Percentiles rank a stretch among this genome's conserved stretches.
phyloP scores from a whole-genome alignment of 2,329 filamentous ascomycete species.

The Colletotrichum camelliae region DNA sequence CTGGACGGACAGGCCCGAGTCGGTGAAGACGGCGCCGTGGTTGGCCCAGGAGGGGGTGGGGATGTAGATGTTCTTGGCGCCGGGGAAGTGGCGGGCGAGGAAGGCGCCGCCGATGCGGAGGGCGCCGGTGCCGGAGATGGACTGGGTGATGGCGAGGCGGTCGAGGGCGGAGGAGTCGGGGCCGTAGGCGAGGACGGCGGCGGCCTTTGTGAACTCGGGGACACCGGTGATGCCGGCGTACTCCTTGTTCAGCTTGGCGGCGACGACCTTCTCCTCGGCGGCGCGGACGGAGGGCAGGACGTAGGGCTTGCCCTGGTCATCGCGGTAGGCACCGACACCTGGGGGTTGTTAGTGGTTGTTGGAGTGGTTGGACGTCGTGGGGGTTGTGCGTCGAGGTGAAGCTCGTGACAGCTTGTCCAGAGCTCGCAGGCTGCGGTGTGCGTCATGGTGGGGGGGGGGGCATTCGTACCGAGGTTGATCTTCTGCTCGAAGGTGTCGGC shows the following conservation, averaged over 20 bases:
- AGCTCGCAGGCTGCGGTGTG: background rate
- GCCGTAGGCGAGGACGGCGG: slow-evolving; percentile 90
- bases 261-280: slow-evolving; percentile 86
- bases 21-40: slow-evolving; percentile 95
- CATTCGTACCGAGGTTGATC: slow-evolving; percentile 88
- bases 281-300: slow-evolving; percentile 91
- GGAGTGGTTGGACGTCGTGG: background rate
- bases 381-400: background rate
- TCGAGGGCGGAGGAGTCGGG: slow-evolving; percentile 76
- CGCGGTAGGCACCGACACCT: slow-evolving; percentile 97
- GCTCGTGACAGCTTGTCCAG: slow-evolving; percentile 4
- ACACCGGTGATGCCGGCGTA: slow-evolving; percentile 98
- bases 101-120: slow-evolving; percentile 95
- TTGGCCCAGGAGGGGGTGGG: slow-evolving; percentile 97
- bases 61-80: slow-evolving; percentile 95
- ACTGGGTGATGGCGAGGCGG: slow-evolving; percentile 91
- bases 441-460: background rate
- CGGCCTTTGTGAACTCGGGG: slow-evolving; percentile 90
- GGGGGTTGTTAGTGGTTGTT: background rate
- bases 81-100: slow-evolving; percentile 88
- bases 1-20: slow-evolving; percentile 88
- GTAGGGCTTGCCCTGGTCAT: slow-evolving; percentile 97
- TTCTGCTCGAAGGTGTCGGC: slow-evolving; percentile 92
- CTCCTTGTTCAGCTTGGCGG: slow-evolving; percentile 87
- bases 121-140: slow-evolving; percentile 97